These are phyloP conservation scores for Acacia concinna DNA, from an alignment of 331 rosid genomes.

Conservation along the genomic window DNA sequence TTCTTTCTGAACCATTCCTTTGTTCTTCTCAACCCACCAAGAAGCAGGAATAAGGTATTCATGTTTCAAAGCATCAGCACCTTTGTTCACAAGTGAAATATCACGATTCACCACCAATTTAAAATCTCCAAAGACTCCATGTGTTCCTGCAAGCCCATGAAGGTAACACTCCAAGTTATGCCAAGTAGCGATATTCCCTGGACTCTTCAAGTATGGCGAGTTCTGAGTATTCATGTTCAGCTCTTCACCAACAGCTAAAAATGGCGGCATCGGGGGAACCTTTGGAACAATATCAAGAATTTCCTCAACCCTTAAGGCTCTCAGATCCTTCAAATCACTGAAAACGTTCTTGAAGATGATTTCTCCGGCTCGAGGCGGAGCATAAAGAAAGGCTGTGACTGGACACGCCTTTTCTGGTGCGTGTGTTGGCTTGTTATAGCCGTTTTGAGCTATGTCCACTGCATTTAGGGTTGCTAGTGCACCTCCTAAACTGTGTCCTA, in stretches of 20 bases:
- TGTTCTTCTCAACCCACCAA: constrained; percentile 50
- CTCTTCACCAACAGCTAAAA: constrained; percentile 22
- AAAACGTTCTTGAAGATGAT: neutral
- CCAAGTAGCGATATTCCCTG: neutral
- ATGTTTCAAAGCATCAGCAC: constrained; percentile 35
- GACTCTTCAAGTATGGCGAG: neutral
- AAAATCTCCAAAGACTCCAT: neutral
- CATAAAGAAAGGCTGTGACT: constrained; percentile 34
- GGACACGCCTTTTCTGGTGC: constrained; percentile 18
- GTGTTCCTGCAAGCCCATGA: neutral
- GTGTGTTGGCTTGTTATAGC: constrained; percentile 20
- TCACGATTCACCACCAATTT: neutral
- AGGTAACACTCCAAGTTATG: neutral
- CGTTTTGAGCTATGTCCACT: constrained; percentile 33
- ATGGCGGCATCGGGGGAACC: neutral
- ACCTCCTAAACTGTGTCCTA: constrained; percentile 47
- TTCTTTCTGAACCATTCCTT: constrained; percentile 53
- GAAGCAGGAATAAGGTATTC: constrained; percentile 47
- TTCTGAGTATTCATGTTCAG: neutral
- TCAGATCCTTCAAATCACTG: neutral
- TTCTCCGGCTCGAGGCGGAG: constrained; percentile 34
- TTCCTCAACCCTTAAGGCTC: constrained; percentile 30
- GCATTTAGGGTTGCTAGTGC: constrained; percentile 37
- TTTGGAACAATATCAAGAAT: constrained; percentile 25
- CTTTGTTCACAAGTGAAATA: neutral